Conservation (phyloP, 2,329 filamentous ascomycete species). For the Colletotrichum tofieldiae region DNA sequence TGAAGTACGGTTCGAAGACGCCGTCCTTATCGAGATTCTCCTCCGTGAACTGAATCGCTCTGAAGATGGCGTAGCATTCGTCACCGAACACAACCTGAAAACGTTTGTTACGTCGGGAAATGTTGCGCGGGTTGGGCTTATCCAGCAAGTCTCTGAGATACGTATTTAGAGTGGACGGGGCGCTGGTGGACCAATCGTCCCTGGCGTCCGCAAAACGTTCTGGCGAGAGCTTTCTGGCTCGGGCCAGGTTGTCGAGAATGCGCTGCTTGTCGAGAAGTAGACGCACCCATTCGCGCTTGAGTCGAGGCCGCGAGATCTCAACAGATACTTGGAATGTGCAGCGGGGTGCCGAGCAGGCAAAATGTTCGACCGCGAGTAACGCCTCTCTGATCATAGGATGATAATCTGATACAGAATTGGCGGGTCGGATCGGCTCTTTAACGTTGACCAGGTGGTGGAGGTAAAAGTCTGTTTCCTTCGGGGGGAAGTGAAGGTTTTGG, state of each 20-base stretch:
- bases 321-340: slow-evolving; percentile 62
- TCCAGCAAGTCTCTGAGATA: slow-evolving; percentile 67
- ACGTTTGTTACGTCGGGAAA: slow-evolving; percentile 71
- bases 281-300: slow-evolving; percentile 59
- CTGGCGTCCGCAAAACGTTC: slow-evolving; percentile 62
- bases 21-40: slow-evolving; percentile 55
- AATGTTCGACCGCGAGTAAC: slow-evolving; percentile 31
- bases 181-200: slow-evolving; percentile 58
- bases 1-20: slow-evolving; percentile 57
- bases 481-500: slow-evolving; percentile 19
- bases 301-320: slow-evolving; percentile 66
- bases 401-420: slow-evolving; percentile 13
- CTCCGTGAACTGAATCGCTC: slow-evolving; percentile 65
- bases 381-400: slow-evolving; percentile 51
- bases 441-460: slow-evolving; percentile 39
- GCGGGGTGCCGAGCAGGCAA: slow-evolving; percentile 57
- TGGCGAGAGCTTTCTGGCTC: slow-evolving; percentile 62
- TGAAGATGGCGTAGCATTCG: slow-evolving; percentile 65
- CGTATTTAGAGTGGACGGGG: slow-evolving; percentile 63
- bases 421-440: not conserved
- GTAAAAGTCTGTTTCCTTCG: slow-evolving; percentile 31
- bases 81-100: slow-evolving; percentile 69
- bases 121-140: slow-evolving; percentile 56
- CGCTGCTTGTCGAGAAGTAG: slow-evolving; percentile 63
- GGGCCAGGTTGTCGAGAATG: slow-evolving; percentile 57